Evolutionary conservation across 2,329 filamentous ascomycete species (phyloP).

Genomic region (Nakataea oryzae): DNA sequence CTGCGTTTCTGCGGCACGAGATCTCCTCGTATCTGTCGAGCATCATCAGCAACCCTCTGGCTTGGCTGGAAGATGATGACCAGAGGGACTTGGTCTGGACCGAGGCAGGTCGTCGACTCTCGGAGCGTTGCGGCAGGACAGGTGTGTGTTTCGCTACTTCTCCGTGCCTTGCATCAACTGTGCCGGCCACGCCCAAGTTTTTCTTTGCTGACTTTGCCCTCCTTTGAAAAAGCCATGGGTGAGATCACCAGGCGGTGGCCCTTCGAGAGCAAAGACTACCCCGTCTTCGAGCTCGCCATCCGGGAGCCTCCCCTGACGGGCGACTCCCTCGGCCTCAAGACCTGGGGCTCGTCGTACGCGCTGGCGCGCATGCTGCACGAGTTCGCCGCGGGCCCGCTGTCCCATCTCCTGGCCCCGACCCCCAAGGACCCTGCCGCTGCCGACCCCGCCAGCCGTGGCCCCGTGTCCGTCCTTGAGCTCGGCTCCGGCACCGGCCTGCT

Average conservation of each 20-base stretch:
- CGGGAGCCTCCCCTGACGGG: slow-evolving; percentile 81
- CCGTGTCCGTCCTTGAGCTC: slow-evolving; percentile 56
- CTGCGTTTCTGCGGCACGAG: slow-evolving; percentile 26
- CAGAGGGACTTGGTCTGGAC: slow-evolving; percentile 65
- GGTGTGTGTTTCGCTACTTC: slow-evolving; percentile 26
- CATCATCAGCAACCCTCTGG: slow-evolving; percentile 56
- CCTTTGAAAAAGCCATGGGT: slow-evolving; percentile 35
- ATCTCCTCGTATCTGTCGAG: slow-evolving; percentile 57
- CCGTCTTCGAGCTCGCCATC: slow-evolving; percentile 55
- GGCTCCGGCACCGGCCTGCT: slow-evolving; percentile 89
- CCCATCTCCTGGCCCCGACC: slow-evolving; percentile 30
- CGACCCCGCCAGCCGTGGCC: too few relatives aligned
- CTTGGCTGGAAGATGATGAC: slow-evolving; percentile 59
- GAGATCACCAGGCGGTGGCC: slow-evolving; percentile 46
- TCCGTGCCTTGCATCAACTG: neutral
- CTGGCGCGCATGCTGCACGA: slow-evolving; percentile 61
- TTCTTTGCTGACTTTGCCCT: neutral
- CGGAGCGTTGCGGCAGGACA: slow-evolving; percentile 74
- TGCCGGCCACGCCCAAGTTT: neutral
- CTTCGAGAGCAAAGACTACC: slow-evolving; percentile 24
- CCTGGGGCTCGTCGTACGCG: slow-evolving; percentile 86
- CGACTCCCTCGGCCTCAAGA: slow-evolving; percentile 86
- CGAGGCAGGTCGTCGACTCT: slow-evolving; percentile 66
- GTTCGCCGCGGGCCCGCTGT: slow-evolving; percentile 32
- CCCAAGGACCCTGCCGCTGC: slow-evolving; percentile 7